Evolutionary conservation across 73 alveolate species (phyloP).

Genomic region (Urostyla sp.): DNA sequence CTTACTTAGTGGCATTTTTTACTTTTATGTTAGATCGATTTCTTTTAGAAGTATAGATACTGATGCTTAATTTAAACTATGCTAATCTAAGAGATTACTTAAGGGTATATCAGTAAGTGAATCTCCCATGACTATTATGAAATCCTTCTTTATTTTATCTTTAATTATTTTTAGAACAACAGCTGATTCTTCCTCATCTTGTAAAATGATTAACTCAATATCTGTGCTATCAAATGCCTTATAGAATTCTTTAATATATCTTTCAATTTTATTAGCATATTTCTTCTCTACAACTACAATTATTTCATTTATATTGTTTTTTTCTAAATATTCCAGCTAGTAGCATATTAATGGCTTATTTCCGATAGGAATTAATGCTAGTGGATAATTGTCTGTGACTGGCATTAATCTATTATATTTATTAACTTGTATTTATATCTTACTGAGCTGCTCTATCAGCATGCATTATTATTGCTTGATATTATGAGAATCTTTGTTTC

Average conservation of each 20-base stretch:
- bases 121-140: conserved; percentile 34
- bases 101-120: conserved; percentile 29
- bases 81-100: background rate
- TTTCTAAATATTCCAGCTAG: conserved; percentile 80
- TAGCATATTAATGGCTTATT: conserved; percentile 77
- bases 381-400: conserved; percentile 34
- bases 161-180: conserved; percentile 10
- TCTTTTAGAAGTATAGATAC: conserved; percentile 27
- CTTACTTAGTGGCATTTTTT: background rate
- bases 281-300: conserved; percentile 37
- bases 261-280: conserved; percentile 3
- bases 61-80: background rate
- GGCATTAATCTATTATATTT: background rate
- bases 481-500: background rate
- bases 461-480: conserved; percentile 43
- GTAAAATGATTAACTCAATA: conserved; percentile 13
- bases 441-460: conserved; percentile 41
- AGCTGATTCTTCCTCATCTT: conserved; percentile 61
- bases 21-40: background rate
- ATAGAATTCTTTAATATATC: background rate
- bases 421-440: background rate
- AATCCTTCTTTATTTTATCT: conserved; percentile 46
- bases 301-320: conserved; percentile 68
- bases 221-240: background rate
- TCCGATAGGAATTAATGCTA: conserved; percentile 10